Base-by-base conservation (phyloP, 129 eudicot genomes). In the Solidago caesia region DNA sequence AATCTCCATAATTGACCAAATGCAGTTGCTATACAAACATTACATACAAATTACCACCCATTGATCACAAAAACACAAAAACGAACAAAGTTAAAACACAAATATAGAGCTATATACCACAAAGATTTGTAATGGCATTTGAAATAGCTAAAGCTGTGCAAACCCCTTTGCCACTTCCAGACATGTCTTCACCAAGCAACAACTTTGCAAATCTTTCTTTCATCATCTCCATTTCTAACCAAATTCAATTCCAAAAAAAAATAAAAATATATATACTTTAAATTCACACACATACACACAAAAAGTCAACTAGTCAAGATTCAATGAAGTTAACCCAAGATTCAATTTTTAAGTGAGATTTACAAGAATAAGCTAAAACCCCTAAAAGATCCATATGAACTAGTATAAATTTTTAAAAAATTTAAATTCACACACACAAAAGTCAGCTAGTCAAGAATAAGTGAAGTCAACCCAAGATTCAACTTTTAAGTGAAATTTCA, bases 81-180 rank as follows among this genome's bases (percentile, higher is more conserved):
- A 10, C 21, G 42, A 64, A 44, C 9, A 29, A 12, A 4, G 4
- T 11, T 11, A 62, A 5, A 2, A 46, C 26, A 25, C 5, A 44
- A 39, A 67, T 16, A 46, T 45, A 29, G 4, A 2, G 59, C 0
- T 33, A 10, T 42, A 8, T 86, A 92, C 97, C 97, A 82, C 87
- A 89, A 5, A 92, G 87, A 83, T 92, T 92, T 70, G 97, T 92
- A 59, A 89, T 87, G 72, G 97, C 89, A 75, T 92, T 92, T 66
- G 97, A 92, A 87, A 92, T 82, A 8, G 97, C 96, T 67, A 92
- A 68, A 29, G 97, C 96, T 7, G 96, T 64, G 76, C 91, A 92
- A 45, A 92, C 97, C 55, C 97, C 97, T 85, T 87, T 89, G 51
- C 97, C 97, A 84, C 96, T 84, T 16, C 97, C 97, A 75, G 97